Conservation (phyloP, 2,329 filamentous ascomycete genomes). For the Pezicula neosporulosa region DNA sequence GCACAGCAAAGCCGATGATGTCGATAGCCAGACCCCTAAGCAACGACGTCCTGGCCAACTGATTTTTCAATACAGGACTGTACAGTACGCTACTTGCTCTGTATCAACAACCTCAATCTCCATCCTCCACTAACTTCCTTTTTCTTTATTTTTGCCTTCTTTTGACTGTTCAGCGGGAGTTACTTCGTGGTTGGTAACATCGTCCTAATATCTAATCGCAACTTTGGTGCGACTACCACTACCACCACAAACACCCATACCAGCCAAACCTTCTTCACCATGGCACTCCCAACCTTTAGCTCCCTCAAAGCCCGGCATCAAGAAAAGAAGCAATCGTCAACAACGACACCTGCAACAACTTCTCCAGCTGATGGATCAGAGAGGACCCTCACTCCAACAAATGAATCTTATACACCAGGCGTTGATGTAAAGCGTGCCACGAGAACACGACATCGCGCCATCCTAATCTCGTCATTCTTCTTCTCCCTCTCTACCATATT, state of each 20-base stretch:
- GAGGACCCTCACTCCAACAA: slow-evolving; percentile 17
- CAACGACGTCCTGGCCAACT: not conserved
- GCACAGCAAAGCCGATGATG: not conserved
- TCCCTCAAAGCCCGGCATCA: slow-evolving; percentile 17
- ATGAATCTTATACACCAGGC: slow-evolving; percentile 5
- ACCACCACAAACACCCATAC: slow-evolving; percentile 2
- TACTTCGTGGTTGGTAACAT: not conserved
- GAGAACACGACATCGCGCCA: slow-evolving; percentile 47
- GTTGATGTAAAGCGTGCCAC: slow-evolving; percentile 43
- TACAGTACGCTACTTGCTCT: no score
- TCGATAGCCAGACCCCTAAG: no score
- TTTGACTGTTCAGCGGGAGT: not conserved
- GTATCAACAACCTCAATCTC: not conserved
- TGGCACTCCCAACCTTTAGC: slow-evolving; percentile 28
- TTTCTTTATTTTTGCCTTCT: not conserved
- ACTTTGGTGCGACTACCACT: not conserved
- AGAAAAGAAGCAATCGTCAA: slow-evolving; percentile 9
- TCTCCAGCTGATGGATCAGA: slow-evolving; percentile 12
- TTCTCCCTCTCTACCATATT: slow-evolving; percentile 77
- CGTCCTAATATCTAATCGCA: not conserved
- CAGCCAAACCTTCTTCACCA: slow-evolving; percentile 6
- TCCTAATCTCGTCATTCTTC: slow-evolving; percentile 61
- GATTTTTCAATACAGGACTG: not conserved
- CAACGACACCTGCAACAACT: not conserved
- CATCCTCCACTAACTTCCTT: not conserved